Evolutionary conservation across 768 basidiomycete species (phyloP).

Genomic region (Pleurotus eryngii): DNA sequence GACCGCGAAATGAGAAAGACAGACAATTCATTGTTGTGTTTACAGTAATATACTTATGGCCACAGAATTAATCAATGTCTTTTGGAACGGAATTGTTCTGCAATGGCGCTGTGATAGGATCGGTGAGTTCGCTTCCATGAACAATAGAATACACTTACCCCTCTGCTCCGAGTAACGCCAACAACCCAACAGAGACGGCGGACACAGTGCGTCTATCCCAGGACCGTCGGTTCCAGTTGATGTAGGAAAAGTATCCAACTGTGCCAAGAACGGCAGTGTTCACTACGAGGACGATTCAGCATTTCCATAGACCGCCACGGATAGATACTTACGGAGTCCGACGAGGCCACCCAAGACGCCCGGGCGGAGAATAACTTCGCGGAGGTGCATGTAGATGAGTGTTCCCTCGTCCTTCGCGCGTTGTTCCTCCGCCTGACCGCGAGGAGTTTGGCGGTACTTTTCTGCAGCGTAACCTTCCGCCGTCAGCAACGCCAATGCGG

Average conservation of each 20-base stretch:
- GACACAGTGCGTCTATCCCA: conserved; percentile 68
- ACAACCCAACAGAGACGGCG: conserved; percentile 52
- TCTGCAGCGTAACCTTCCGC: conserved; percentile 64
- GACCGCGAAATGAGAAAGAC: too few relatives aligned
- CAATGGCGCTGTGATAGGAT: neutral
- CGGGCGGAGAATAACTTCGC: conserved; percentile 59
- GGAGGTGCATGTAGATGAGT: conserved; percentile 47
- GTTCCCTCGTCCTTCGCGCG: conserved; percentile 58
- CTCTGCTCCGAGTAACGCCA: conserved; percentile 64
- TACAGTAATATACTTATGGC: too few relatives aligned
- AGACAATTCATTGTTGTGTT: too few relatives aligned
- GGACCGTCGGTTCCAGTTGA: conserved; percentile 56
- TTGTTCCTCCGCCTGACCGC: conserved; percentile 54
- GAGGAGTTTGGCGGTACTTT: conserved; percentile 53
- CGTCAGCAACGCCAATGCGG: conserved; percentile 53
- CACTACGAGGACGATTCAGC: conserved; percentile 29
- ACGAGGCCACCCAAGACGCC: conserved; percentile 63
- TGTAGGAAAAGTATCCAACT: conserved; percentile 62
- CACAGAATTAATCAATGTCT: neutral
- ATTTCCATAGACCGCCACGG: neutral
- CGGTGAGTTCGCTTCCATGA: too few relatives aligned
- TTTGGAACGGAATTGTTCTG: neutral
- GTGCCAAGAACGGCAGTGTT: conserved; percentile 62
- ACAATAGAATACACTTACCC: conserved; percentile 40
- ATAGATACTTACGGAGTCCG: conserved; percentile 47